Evolutionary conservation across 164 flowering plant genomes (phyloP).

Genomic region (Piper betle): DNA sequence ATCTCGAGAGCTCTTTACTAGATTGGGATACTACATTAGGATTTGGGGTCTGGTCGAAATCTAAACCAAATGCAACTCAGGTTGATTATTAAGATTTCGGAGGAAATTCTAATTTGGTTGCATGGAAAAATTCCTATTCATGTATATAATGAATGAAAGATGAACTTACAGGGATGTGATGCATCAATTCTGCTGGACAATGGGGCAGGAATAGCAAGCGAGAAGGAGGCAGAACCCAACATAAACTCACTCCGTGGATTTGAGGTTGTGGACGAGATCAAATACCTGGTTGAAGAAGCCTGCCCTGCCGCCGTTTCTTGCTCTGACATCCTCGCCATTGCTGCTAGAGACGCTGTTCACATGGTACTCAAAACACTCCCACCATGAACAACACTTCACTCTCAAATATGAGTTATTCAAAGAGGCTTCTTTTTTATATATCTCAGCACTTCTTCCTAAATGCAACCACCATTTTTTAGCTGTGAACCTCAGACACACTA

Average conservation of each 20-base stretch:
- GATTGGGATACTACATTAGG: no score
- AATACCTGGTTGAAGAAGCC: constrained; percentile 40
- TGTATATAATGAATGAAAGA: background rate
- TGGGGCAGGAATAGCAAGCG: constrained; percentile 35
- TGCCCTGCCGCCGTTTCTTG: constrained; percentile 72
- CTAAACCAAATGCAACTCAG: no score
- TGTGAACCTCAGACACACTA: background rate
- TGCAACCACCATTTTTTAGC: no score
- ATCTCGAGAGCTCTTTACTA: no score
- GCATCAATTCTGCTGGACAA: constrained; percentile 64
- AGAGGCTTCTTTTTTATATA: no score
- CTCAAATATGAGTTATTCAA: background rate
- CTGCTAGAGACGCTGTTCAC: constrained; percentile 56
- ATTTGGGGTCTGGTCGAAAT: no score
- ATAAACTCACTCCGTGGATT: constrained; percentile 54
- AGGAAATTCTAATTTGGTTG: background rate
- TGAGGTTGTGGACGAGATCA: constrained; percentile 55
- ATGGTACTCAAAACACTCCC: no score
- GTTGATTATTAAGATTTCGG: no score
- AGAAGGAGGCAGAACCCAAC: constrained; percentile 67
- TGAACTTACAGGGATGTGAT: constrained; percentile 57
- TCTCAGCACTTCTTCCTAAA: no score
- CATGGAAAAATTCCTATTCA: constrained; percentile 28
- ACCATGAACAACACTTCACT: constrained; percentile 18
- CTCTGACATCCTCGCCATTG: constrained; percentile 67